Percentiles rank a stretch among this genome's conserved stretches.
These are phyloP conservation scores for Podospora sp. DNA, from an alignment of 495 filamentous ascomycete species.

Conservation along the genomic window DNA sequence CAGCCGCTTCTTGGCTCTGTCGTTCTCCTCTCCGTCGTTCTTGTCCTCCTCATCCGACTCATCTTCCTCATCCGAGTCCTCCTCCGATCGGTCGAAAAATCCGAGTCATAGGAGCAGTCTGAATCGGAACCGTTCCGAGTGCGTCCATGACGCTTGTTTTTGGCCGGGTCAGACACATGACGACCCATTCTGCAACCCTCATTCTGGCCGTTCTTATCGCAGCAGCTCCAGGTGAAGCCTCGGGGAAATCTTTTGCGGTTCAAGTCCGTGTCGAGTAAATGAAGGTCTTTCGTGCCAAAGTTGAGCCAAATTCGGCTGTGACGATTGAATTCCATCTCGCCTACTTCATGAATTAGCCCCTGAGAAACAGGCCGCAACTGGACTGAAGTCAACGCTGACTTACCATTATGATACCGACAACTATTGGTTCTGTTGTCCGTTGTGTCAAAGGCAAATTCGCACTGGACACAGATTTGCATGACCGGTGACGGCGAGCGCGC, in stretches of 20 bases:
- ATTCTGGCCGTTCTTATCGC: neutral
- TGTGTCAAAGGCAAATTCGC: neutral
- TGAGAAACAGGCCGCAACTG: too few species aligned
- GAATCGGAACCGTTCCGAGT: neutral
- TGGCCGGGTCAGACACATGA: neutral
- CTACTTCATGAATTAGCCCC: neutral
- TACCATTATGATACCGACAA: neutral
- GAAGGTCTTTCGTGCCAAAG: neutral
- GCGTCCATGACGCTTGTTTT: neutral
- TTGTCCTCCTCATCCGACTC: neutral
- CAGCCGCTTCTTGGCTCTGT: neutral
- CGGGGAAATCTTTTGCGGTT: neutral
- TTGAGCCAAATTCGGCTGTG: neutral
- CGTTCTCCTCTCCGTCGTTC: neutral
- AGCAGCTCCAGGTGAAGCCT: neutral
- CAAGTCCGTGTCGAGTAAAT: neutral
- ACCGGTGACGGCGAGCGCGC: neutral
- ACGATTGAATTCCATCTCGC: neutral
- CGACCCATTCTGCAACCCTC: neutral
- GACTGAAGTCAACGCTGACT: neutral
- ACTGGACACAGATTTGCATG: neutral
- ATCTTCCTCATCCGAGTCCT: neutral
- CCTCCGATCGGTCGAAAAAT: neutral
- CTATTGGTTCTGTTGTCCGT: neutral
- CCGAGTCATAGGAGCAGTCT: neutral